A percentile compares a stretch with the other conserved stretches of the same genome.
phyloP scores from a whole-genome alignment of 148 eudicot genomes.

The Limonium bicolor region DNA sequence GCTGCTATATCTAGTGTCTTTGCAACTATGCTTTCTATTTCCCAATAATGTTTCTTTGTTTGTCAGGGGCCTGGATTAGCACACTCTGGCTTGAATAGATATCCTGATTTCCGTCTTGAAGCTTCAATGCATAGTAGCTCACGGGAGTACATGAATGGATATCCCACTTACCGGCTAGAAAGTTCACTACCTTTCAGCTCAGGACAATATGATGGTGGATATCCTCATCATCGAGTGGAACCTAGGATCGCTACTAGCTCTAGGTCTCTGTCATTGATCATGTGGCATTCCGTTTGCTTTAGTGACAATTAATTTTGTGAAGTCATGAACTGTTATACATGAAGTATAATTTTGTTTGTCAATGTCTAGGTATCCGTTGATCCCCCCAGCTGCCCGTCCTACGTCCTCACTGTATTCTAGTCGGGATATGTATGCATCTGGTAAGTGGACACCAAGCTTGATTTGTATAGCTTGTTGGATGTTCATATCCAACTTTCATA shows the following conservation, averaged over 20 bases:
- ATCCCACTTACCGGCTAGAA: too few relatives aligned
- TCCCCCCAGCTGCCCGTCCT: constrained; percentile 3
- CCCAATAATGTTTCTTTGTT: not conserved
- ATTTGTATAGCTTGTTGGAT: not conserved
- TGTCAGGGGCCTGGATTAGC: constrained; percentile 20
- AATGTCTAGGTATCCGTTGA: not conserved
- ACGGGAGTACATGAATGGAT: too few relatives aligned
- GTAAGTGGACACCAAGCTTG: constrained; percentile 10
- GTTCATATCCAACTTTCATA: too few relatives aligned
- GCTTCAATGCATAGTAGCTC: constrained; percentile 10
- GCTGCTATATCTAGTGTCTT: not conserved
- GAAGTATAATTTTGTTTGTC: not conserved
- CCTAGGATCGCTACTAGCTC: constrained; percentile 10
- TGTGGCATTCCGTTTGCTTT: not conserved
- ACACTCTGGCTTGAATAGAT: constrained; percentile 12
- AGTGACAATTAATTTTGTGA: not conserved
- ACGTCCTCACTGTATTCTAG: constrained; percentile 5
- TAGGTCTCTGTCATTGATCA: constrained; percentile 13
- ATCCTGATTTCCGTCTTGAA: constrained; percentile 12
- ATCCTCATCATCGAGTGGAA: constrained; percentile 11
- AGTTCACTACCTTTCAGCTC: too few relatives aligned
- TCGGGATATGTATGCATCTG: constrained; percentile 11
- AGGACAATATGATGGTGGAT: too few relatives aligned
- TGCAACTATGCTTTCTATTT: not conserved
- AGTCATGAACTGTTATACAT: not conserved